Evolutionary conservation across 768 basidiomycete genomes (phyloP).

Genomic region (Tremella yokohamensis): DNA sequence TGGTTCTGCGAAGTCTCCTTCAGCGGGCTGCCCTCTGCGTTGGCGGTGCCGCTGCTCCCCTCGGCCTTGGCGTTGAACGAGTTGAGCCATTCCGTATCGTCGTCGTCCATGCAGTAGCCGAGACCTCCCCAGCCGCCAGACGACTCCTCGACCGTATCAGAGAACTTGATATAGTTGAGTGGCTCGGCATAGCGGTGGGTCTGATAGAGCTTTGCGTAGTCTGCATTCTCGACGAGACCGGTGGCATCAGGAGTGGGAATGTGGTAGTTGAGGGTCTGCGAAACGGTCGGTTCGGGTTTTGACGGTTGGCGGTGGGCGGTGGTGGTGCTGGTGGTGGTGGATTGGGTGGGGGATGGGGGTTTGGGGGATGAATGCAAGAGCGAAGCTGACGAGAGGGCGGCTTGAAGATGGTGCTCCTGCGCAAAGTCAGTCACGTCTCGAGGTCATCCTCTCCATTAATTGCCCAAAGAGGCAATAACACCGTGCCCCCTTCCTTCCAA

Average conservation of each 20-base stretch:
- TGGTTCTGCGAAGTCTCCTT: constrained; percentile 16
- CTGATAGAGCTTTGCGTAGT: constrained; percentile 75
- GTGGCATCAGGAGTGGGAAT: constrained; percentile 93
- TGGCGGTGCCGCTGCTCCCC: constrained; percentile 57
- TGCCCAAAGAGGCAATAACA: constrained; percentile 16
- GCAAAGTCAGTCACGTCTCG: constrained; percentile 9
- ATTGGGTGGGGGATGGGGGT: constrained; percentile 28
- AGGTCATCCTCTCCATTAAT: constrained; percentile 2
- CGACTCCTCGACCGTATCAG: constrained; percentile 70
- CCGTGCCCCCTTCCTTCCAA: too few relatives aligned
- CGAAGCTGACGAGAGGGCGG: constrained; percentile 52
- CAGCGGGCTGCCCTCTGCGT: constrained; percentile 15
- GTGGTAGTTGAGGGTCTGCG: constrained; percentile 55
- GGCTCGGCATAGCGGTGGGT: constrained; percentile 71
- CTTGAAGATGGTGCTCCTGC: constrained; percentile 55
- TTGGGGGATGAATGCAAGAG: constrained; percentile 44
- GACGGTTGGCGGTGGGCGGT: not conserved
- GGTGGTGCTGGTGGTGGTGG: constrained; percentile 18
- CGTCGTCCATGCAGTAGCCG: constrained; percentile 92
- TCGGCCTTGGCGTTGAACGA: constrained; percentile 69
- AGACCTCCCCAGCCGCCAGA: constrained; percentile 68
- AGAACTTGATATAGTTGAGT: constrained; percentile 70
- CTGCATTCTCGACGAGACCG: constrained; percentile 61
- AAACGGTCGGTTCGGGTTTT: constrained; percentile 43
- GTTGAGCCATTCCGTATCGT: constrained; percentile 90